Evolutionary conservation across 2,329 filamentous ascomycete genomes (phyloP), one percentile per base, ranked within the genome.

Genomic region (Xylariaceae sp.): DNA sequence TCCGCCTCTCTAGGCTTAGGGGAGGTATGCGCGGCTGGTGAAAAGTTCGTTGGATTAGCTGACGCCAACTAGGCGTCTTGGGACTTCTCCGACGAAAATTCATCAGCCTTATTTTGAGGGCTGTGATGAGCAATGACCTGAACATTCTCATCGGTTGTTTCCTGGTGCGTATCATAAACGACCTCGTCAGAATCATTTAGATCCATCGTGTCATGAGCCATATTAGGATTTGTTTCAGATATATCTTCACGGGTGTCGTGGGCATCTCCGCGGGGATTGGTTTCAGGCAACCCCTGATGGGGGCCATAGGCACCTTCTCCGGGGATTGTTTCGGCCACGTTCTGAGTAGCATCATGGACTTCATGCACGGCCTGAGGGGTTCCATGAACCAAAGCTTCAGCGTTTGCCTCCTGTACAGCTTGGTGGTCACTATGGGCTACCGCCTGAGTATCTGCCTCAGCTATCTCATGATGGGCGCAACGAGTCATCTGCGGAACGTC

Each of bases 61-160:
- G 51, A 58, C 62, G 62, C 56, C 63, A 53, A 64, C 62, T 64
- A 64, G 62, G 54, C 62, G 58, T 59, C 51, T 54, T 61, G 51
- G 37, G 51, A 8, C 15, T 53, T 55, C 55, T 63, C 60, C 50
- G 23, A 30, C 63, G 58, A 53, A 61, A 17, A 61, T 53, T 57
- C n/a, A 51, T 62, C 51, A 17, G 59, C 9, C 8, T 50, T 45
- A 15, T 54, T 56, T 47, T 54, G 35, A 45, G 62, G n/a, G n/a
- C 50, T 7, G 11, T 35, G n/a, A 35, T 48, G 42, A 45, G 59
- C 9, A 17, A 51, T 17, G 7, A 54, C 55, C 13, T 53, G 59
- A 10, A 8, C 15, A 44, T 34, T 18, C 34, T 13, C 4, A 34
- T 56, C 18, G 13, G 48, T 51, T 39, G 48, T 34, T 4, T 51